A percentile compares a stretch with the other conserved stretches of the same genome.
phyloP scores from a whole-genome alignment of 2,329 filamentous ascomycete species.

The Alternaria ethzedia region DNA sequence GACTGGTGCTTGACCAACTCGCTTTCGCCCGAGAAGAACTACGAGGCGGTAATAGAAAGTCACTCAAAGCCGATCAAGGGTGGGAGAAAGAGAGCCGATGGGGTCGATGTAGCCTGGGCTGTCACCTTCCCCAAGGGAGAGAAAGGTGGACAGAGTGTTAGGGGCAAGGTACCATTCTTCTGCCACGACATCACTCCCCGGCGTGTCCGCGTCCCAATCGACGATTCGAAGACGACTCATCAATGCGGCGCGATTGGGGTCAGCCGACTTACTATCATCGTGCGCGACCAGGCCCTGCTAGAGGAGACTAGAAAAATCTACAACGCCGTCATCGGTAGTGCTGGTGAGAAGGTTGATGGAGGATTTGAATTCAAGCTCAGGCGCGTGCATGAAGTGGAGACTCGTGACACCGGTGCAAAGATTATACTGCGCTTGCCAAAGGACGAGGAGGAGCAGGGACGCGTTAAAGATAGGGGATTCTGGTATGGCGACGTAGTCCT shows the following conservation, averaged over 20 bases:
- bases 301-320: conserved; percentile 21
- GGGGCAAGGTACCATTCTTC: conserved; percentile 66
- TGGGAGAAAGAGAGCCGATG: conserved; percentile 63
- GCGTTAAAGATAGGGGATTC: conserved; percentile 21
- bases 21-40: conserved; percentile 17
- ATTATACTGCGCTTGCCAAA: conserved; percentile 30
- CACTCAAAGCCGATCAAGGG: conserved; percentile 61
- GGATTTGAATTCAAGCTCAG: conserved; percentile 19
- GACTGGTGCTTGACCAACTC: conserved; percentile 58
- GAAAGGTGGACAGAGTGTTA: conserved; percentile 37
- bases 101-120: conserved; percentile 64
- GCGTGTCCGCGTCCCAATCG: conserved; percentile 61
- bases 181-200: conserved; percentile 66
- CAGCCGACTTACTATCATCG: conserved; percentile 33
- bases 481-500: conserved; percentile 41
- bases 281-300: conserved; percentile 21
- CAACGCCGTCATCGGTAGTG: conserved; percentile 19
- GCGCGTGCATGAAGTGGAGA: conserved; percentile 23
- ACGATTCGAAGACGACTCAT: conserved; percentile 53
- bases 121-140: conserved; percentile 59
- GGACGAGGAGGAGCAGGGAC: conserved; percentile 23
- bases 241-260: conserved; percentile 59
- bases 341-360: neutral
- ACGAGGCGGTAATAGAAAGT: conserved; percentile 30
- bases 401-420: conserved; percentile 18